Percentiles rank a stretch among this genome's conserved stretches.
Conservation (phyloP, 345 rosid species). For the Dipteronia dyeriana region DNA sequence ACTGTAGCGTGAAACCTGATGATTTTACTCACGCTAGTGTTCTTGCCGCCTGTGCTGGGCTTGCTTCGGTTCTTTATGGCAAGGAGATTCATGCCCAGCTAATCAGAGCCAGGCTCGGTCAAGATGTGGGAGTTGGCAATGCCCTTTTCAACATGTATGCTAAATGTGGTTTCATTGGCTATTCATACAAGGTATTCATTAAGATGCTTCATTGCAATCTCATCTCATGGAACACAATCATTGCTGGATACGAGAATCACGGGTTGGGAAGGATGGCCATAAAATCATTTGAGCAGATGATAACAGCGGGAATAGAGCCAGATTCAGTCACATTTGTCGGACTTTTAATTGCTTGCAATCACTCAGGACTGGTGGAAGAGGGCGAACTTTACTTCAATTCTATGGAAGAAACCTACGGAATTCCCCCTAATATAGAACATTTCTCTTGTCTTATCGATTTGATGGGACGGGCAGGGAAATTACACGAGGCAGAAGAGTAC, state of each 20-base stretch:
- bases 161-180: conserved; percentile 58
- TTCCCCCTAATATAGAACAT: conserved; percentile 56
- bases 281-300: conserved; percentile 52
- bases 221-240: conserved; percentile 68
- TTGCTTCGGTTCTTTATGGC: conserved; percentile 50
- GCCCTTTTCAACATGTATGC: conserved; percentile 70
- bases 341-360: conserved; percentile 63
- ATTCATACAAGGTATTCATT: conserved; percentile 40
- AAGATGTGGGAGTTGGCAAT: conserved; percentile 51
- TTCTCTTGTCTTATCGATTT: conserved; percentile 64
- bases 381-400: conserved; percentile 46
- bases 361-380: conserved; percentile 56
- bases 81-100: conserved; percentile 57
- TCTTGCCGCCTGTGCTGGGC: conserved; percentile 54
- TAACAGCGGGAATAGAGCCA: conserved; percentile 37
- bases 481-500: conserved; percentile 50
- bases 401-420: conserved; percentile 47
- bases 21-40: conserved; percentile 51
- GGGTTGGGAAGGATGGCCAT: conserved; percentile 53
- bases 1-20: conserved; percentile 31
- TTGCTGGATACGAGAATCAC: conserved; percentile 58
- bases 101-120: conserved; percentile 35
- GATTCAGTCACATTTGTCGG: conserved; percentile 62
- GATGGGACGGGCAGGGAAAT: conserved; percentile 68
- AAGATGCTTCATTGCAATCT: conserved; percentile 44